Conservation (phyloP, 2,329 filamentous ascomycete genomes). For the Pseudogymnoascus sp. region DNA sequence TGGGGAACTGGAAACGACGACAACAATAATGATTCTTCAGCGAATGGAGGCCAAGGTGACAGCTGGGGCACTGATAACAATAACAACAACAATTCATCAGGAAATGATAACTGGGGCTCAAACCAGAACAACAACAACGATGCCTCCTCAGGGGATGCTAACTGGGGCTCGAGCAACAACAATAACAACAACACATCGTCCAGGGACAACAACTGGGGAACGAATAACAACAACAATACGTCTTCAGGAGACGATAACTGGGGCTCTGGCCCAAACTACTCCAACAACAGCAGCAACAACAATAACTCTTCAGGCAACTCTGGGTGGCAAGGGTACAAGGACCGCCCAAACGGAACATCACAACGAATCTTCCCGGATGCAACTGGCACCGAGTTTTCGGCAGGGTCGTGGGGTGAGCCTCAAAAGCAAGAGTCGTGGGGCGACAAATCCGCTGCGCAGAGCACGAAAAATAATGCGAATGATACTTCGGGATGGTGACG, state of each 20-base stretch:
- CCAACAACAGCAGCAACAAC: not conserved
- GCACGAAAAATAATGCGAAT: not conserved
- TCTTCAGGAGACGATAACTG: constrained; percentile 11
- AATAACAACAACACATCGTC: constrained; percentile 11
- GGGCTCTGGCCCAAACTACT: not conserved
- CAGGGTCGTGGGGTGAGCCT: constrained; percentile 16
- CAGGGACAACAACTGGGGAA: not conserved
- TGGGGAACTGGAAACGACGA: constrained; percentile 12
- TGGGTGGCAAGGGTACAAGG: not conserved
- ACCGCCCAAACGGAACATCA: constrained; percentile 1
- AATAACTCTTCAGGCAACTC: constrained; percentile 11
- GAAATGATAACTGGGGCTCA: constrained; percentile 12
- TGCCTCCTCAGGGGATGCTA: constrained; percentile 6
- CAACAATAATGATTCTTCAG: not conserved
- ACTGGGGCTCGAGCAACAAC: not conserved
- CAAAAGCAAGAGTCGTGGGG: constrained; percentile 3
- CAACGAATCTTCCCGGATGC: constrained; percentile 6
- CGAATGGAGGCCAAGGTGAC: not conserved
- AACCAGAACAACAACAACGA: constrained; percentile 12
- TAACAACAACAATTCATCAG: constrained; percentile 8
- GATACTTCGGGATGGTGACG: not conserved
- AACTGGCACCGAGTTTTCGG: constrained; percentile 12
- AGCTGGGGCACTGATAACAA: constrained; percentile 10
- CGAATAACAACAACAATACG: not conserved
- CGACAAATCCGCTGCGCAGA: constrained; percentile 9